A percentile compares a stretch with the other conserved stretches of the same genome.
These are phyloP conservation scores for Cordyceps pruinosa DNA, from an alignment of 2,329 filamentous ascomycete genomes.

Conservation along the genomic window DNA sequence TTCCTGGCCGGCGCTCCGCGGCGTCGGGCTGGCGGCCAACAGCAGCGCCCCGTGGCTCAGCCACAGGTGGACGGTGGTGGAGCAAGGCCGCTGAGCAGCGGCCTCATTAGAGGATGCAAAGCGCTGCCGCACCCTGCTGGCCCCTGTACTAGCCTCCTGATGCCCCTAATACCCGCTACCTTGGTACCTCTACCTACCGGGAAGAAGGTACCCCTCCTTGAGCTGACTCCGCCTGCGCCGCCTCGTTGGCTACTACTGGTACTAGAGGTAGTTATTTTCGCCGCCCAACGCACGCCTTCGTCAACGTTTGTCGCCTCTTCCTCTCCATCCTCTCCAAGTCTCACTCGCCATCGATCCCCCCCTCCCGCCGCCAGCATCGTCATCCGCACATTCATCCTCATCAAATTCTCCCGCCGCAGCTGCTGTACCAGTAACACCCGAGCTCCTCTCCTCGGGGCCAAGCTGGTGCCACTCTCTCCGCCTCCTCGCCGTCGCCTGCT, in stretches of 20 bases:
- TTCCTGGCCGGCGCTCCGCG: not conserved
- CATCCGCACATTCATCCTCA: slow-evolving; percentile 2
- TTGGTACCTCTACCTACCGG: not conserved
- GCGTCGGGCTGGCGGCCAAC: not conserved
- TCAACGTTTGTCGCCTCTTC: slow-evolving; percentile 1
- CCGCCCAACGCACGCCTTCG: slow-evolving; percentile 5
- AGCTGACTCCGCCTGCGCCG: slow-evolving; percentile 5
- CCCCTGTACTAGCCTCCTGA: not conserved
- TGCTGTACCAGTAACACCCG: not conserved
- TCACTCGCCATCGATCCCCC: not conserved
- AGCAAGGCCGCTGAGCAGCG: not conserved
- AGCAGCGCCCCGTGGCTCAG: slow-evolving; percentile 1
- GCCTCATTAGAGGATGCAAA: not conserved
- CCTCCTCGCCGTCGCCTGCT: not conserved
- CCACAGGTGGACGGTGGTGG: not conserved
- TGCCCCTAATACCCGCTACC: not conserved
- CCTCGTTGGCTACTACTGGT: not conserved
- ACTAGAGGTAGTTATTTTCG: too few relatives aligned
- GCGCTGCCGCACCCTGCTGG: not conserved
- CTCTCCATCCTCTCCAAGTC: not conserved
- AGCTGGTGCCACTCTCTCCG: not conserved
- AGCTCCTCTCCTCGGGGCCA: not conserved
- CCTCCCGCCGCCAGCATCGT: slow-evolving; percentile 3
- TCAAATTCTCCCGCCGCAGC: not conserved
- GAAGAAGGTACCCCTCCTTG: too few relatives aligned